phyloP scores from a whole-genome alignment of 2,329 filamentous ascomycete species.

The Paecilomyces variotii region DNA sequence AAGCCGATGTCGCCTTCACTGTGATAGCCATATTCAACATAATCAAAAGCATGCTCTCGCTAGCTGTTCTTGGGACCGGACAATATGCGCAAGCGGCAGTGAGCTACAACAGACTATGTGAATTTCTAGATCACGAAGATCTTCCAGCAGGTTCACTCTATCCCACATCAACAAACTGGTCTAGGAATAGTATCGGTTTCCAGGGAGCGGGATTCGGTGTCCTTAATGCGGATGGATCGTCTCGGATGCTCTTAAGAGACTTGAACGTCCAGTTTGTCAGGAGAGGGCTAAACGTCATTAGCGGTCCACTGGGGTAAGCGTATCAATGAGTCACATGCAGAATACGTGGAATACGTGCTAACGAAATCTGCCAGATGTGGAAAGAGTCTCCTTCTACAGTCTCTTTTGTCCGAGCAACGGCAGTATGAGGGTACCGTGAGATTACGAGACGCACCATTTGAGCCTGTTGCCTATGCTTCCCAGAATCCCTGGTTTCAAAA shows the following conservation, averaged over 20 bases:
- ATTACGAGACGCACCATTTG: conserved; percentile 4
- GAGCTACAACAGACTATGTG: conserved; percentile 5
- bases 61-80: conserved; percentile 7
- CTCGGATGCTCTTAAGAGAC: not conserved
- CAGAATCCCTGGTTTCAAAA: conserved; percentile 58
- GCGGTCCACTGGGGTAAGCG: conserved; percentile 4
- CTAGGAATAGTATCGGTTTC: not conserved
- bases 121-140: conserved; percentile 3
- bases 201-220: not conserved
- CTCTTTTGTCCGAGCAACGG: not conserved
- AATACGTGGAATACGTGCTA: not conserved
- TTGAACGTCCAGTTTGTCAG: conserved; percentile 1
- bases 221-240: not conserved
- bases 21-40: conserved; percentile 8
- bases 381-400: conserved; percentile 4
- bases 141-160: not conserved
- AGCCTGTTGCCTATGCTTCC: conserved; percentile 37
- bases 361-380: conserved; percentile 3
- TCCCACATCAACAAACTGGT: not conserved
- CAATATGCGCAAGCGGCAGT: conserved; percentile 9
- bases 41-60: conserved; percentile 7
- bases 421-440: not conserved
- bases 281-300: conserved; percentile 3
- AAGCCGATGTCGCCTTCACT: conserved; percentile 6
- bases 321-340: not conserved